Conservation (phyloP, 1,284 basidiomycete genomes). For the Ganoderma lingzhi region DNA sequence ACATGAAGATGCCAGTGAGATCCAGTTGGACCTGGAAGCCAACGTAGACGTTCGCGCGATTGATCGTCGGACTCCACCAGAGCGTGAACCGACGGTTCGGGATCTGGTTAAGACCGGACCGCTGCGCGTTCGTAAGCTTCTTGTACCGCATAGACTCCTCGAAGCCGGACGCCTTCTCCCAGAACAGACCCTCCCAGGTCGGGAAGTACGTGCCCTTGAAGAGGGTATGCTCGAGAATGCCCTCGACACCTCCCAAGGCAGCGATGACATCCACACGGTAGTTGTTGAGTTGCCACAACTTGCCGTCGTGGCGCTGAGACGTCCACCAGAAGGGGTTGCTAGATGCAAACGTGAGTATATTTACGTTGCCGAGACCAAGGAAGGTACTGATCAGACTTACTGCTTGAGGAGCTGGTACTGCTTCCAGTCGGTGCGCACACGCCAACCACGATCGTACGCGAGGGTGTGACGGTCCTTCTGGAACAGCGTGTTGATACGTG, state of each 20-base stretch:
- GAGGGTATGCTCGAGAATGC: constrained; percentile 95
- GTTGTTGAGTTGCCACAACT: constrained; percentile 98
- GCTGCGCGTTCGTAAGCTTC: constrained; percentile 95
- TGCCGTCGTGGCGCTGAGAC: constrained; percentile 96
- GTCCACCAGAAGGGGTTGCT: constrained; percentile 99
- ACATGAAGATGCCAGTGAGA: constrained; percentile 94
- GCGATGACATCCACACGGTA: constrained; percentile 99
- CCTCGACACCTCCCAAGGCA: constrained; percentile 98
- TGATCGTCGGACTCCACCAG: constrained; percentile 99
- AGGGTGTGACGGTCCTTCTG: constrained; percentile 98
- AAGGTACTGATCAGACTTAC: constrained; percentile 49
- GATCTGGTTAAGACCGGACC: constrained; percentile 97
- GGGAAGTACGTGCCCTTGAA: constrained; percentile 99
- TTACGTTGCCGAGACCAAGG: neutral
- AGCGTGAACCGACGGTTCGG: constrained; percentile 99
- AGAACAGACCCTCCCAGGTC: constrained; percentile 94
- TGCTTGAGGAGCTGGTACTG: constrained; percentile 96
- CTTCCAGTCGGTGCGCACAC: constrained; percentile 96
- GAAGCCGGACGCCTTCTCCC: constrained; percentile 96
- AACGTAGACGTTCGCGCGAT: constrained; percentile 98
- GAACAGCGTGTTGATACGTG: constrained; percentile 97
- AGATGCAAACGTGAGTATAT: neutral
- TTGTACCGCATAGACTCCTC: constrained; percentile 98
- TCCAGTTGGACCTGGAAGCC: constrained; percentile 99
- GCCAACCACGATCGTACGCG: constrained; percentile 98